Conservation (phyloP, 2,329 filamentous ascomycete species). For the Fusarium anguioides region DNA sequence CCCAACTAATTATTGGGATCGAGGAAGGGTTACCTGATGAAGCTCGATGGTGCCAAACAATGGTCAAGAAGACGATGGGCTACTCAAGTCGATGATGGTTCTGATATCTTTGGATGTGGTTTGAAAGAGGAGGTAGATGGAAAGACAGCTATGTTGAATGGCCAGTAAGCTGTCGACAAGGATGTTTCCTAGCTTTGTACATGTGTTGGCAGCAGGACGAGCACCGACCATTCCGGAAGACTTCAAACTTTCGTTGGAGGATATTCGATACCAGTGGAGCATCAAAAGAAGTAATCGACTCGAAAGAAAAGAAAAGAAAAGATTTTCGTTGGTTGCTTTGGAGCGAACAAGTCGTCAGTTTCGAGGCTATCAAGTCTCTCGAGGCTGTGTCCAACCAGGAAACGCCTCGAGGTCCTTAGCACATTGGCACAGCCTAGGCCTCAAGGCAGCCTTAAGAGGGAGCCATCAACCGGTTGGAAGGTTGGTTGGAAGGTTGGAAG, state of each 20-base stretch:
- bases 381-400: neutral
- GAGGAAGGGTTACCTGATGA: neutral
- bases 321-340: neutral
- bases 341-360: neutral
- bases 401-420: neutral
- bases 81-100: slow-evolving; percentile 2
- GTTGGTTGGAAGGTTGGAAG: neutral
- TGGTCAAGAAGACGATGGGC: neutral
- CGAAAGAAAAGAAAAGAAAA: neutral
- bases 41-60: neutral
- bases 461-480: slow-evolving; percentile 1
- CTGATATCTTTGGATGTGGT: neutral
- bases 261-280: neutral
- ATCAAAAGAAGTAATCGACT: neutral
- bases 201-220: neutral
- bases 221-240: neutral
- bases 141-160: neutral
- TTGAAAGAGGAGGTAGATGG: neutral
- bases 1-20: neutral
- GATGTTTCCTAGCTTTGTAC: slow-evolving; percentile 2
- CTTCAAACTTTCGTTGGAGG: neutral
- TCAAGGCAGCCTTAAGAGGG: neutral
- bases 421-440: neutral
- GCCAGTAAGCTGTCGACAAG: slow-evolving; percentile 15
- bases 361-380: neutral